phyloP scores from a whole-genome alignment of 257 asterid genomes.

The Verbascum thapsus region DNA sequence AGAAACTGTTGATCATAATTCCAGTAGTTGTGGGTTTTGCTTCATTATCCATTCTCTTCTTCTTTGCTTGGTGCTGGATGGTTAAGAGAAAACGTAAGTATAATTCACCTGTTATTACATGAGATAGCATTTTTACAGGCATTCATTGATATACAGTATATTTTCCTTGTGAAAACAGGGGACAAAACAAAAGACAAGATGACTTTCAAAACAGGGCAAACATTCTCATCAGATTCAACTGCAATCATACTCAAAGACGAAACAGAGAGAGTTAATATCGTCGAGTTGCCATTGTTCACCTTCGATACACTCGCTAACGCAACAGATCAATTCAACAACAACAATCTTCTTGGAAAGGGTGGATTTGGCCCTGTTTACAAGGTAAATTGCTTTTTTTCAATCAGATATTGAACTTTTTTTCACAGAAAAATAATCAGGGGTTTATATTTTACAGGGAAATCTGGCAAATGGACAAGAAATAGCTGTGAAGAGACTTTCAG shows the following conservation, averaged over 20 bases:
- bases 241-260: slow-evolving; percentile 25
- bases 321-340: slow-evolving; percentile 27
- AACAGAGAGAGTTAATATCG: slow-evolving; percentile 23
- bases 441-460: slow-evolving; percentile 30
- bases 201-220: slow-evolving; percentile 12
- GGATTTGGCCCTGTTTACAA: slow-evolving; percentile 48
- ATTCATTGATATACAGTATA: neutral
- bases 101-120: too few relatives aligned
- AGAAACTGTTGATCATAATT: slow-evolving; percentile 39
- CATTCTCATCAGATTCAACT: slow-evolving; percentile 5
- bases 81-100: slow-evolving; percentile 44
- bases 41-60: slow-evolving; percentile 26
- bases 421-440: neutral
- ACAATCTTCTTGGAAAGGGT: slow-evolving; percentile 41
- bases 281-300: slow-evolving; percentile 40
- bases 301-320: slow-evolving; percentile 38
- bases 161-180: neutral
- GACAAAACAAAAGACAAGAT: neutral
- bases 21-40: slow-evolving; percentile 39
- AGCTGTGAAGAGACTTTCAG: slow-evolving; percentile 48
- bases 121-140: too few relatives aligned
- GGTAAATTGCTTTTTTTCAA: slow-evolving; percentile 22
- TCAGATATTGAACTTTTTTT: too few relatives aligned
- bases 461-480: slow-evolving; percentile 38
- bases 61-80: slow-evolving; percentile 43